Evolutionary conservation across 2,329 filamentous ascomycete genomes (phyloP).

Genomic region (Aspergillus quadricinctus): DNA sequence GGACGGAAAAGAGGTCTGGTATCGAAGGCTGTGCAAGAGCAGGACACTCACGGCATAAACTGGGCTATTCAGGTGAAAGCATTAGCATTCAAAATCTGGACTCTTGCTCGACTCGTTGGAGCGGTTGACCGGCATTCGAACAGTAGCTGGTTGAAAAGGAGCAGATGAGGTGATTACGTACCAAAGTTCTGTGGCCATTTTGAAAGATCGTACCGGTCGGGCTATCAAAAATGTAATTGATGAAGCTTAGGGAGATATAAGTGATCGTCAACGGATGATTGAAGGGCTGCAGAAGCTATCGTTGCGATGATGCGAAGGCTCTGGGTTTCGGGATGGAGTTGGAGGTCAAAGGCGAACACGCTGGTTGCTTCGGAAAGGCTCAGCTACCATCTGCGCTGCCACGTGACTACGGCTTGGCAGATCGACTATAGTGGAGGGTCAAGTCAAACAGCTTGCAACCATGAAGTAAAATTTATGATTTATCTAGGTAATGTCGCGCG

Average conservation of each 20-base stretch:
- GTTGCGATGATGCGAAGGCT: constrained; percentile 27
- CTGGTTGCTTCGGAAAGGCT: constrained; percentile 28
- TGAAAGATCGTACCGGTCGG: constrained; percentile 33
- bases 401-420: constrained; percentile 31
- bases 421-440: background rate
- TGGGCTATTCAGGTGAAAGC: constrained; percentile 58
- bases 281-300: constrained; percentile 20
- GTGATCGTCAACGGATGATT: constrained; percentile 15
- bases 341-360: constrained; percentile 34
- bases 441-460: background rate
- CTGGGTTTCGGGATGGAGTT: constrained; percentile 24
- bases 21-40: constrained; percentile 7
- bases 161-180: constrained; percentile 51
- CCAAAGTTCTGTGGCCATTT: constrained; percentile 78
- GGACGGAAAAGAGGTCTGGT: background rate
- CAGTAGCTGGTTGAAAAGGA: constrained; percentile 20
- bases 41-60: constrained; percentile 90
- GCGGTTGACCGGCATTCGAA: background rate
- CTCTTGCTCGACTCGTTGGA: background rate
- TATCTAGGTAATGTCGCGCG: background rate
- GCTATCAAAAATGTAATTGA: constrained; percentile 8
- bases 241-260: constrained; percentile 15
- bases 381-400: constrained; percentile 21
- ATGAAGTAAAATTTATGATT: background rate
- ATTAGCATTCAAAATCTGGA: constrained; percentile 18